phyloP scores from a whole-genome alignment of 1,284 basidiomycete species.

The Rhodotorula sp. region DNA sequence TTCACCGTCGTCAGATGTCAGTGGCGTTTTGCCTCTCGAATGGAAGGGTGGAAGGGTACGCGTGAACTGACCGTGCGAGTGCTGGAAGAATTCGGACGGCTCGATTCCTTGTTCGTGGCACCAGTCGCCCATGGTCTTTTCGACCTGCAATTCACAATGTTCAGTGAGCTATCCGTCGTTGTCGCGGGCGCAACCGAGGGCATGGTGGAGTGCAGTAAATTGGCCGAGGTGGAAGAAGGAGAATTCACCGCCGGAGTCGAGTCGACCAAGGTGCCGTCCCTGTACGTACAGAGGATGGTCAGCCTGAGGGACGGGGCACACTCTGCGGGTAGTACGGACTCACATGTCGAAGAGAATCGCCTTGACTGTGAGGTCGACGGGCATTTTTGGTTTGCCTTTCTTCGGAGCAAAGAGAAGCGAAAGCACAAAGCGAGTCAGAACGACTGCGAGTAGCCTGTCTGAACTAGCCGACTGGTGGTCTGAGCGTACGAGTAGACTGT shows the following conservation, averaged over 20 bases:
- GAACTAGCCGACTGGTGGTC: neutral
- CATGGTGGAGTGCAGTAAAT: neutral
- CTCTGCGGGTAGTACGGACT: neutral
- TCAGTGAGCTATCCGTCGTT: neutral
- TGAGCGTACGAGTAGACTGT: neutral
- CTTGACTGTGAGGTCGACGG: slow-evolving; percentile 30
- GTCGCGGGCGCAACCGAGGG: neutral
- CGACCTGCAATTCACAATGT: slow-evolving; percentile 12
- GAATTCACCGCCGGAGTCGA: slow-evolving; percentile 28
- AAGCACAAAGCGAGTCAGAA: too few species aligned
- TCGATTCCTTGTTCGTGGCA: slow-evolving; percentile 28
- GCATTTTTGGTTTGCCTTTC: neutral
- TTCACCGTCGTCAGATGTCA: neutral
- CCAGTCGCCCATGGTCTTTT: slow-evolving; percentile 32
- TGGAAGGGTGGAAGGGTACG: neutral
- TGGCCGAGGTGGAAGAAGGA: neutral
- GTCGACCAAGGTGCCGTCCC: slow-evolving; percentile 40
- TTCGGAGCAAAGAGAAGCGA: too few species aligned
- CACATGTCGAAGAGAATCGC: slow-evolving; percentile 36
- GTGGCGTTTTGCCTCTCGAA: neutral
- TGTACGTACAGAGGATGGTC: neutral
- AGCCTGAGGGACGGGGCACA: neutral
- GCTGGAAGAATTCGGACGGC: slow-evolving; percentile 33
- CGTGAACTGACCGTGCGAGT: slow-evolving; percentile 22
- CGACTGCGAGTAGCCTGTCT: neutral